Evolutionary conservation across 352 stramenopile species (phyloP).

Genomic region (Globisporangium cylindrosporum): DNA sequence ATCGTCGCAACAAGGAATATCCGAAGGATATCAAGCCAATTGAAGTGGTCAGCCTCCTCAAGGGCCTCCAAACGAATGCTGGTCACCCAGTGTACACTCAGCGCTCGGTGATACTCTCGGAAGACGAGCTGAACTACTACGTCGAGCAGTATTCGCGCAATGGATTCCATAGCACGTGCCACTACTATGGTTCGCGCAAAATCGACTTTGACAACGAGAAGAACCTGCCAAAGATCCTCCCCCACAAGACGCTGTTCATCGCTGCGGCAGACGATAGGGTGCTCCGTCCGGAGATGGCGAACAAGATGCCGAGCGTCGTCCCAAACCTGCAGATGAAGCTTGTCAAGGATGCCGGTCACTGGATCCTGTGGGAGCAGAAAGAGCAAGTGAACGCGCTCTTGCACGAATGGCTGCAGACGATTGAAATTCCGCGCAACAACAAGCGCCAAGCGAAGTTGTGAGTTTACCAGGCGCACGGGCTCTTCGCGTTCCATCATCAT

Average conservation of each 20-base stretch:
- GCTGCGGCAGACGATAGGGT: slow-evolving; percentile 50
- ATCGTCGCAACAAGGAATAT: slow-evolving; percentile 42
- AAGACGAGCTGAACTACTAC: slow-evolving; percentile 63
- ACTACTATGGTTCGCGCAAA: slow-evolving; percentile 59
- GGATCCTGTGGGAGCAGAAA: slow-evolving; percentile 16
- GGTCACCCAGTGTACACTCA: slow-evolving; percentile 28
- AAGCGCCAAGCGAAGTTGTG: slow-evolving; percentile 24
- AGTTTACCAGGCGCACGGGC: background rate
- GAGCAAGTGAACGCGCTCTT: slow-evolving; percentile 8
- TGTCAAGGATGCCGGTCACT: slow-evolving; percentile 12
- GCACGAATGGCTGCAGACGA: slow-evolving; percentile 11
- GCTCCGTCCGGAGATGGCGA: slow-evolving; percentile 51
- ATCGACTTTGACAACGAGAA: slow-evolving; percentile 57
- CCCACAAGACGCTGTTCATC: slow-evolving; percentile 65
- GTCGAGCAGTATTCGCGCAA: slow-evolving; percentile 45
- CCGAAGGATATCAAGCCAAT: slow-evolving; percentile 16
- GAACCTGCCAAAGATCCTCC: slow-evolving; percentile 26
- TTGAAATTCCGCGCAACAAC: slow-evolving; percentile 3
- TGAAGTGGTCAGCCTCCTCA: slow-evolving; percentile 14
- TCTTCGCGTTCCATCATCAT: background rate
- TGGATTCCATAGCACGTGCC: slow-evolving; percentile 56
- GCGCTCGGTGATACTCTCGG: slow-evolving; percentile 45
- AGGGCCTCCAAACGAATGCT: slow-evolving; percentile 12
- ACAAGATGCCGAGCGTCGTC: slow-evolving; percentile 37
- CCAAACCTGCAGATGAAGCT: slow-evolving; percentile 14